Conservation (phyloP, 202 grass and related monocot genomes). For the Panicum hallii region DNA sequence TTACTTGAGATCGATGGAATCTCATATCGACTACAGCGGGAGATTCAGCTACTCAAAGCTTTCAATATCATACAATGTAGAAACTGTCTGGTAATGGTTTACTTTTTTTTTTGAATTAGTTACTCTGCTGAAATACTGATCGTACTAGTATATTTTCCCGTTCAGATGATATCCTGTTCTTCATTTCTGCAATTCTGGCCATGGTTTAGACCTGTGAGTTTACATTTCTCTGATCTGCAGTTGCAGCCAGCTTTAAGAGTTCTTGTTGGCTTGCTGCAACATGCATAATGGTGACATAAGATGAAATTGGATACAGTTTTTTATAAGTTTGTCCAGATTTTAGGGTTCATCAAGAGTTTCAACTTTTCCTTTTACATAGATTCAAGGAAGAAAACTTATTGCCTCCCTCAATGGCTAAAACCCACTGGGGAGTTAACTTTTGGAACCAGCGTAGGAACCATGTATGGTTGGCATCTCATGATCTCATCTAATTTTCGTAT, state of each 20-base stretch:
- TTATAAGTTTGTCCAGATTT: conserved; percentile 16
- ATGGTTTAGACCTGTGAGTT: conserved; percentile 1
- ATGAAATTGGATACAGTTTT: conserved; percentile 28
- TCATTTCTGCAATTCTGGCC: conserved; percentile 33
- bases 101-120: conserved; percentile 13
- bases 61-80: conserved; percentile 80
- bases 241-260: conserved; percentile 14
- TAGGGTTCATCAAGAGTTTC: conserved; percentile 26
- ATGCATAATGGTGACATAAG: conserved; percentile 17
- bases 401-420: conserved; percentile 20
- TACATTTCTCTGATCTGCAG: conserved; percentile 27
- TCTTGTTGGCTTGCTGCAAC: not conserved
- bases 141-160: conserved; percentile 21
- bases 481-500: conserved; percentile 12
- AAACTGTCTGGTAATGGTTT: conserved; percentile 77
- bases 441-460: not conserved
- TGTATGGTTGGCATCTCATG: not conserved
- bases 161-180: conserved; percentile 7
- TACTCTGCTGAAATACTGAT: conserved; percentile 23
- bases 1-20: conserved; percentile 93
- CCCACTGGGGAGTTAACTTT: not conserved
- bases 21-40: conserved; percentile 75
- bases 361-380: conserved; percentile 9
- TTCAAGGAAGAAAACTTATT: conserved; percentile 1
- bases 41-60: conserved; percentile 86